Conservation (phyloP, 805 yeast species). For the Naumovozyma baii region DNA sequence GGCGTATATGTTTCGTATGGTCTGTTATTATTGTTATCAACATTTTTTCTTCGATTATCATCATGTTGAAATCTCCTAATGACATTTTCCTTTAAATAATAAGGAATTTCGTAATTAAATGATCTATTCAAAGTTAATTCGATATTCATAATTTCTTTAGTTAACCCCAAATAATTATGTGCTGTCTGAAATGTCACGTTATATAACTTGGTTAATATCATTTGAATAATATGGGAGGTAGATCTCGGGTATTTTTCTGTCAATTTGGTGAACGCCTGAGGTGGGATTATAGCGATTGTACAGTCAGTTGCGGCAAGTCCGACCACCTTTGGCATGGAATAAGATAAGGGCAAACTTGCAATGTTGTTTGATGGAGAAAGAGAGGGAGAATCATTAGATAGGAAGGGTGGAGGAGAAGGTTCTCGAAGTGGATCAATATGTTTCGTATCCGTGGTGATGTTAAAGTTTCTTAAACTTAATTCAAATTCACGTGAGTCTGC, state of each 20-base stretch:
- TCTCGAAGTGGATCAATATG: background rate
- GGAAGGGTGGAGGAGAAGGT: conserved; percentile 1
- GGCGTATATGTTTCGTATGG: background rate
- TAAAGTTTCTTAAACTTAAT: background rate
- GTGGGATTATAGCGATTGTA: conserved; percentile 88
- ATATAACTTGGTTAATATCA: conserved; percentile 76
- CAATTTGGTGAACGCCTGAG: conserved; percentile 65
- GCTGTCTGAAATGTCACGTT: conserved; percentile 89
- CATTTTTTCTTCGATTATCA: background rate
- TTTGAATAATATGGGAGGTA: conserved; percentile 88
- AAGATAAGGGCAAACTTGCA: background rate
- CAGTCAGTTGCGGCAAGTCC: conserved; percentile 69
- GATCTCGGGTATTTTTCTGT: conserved; percentile 74
- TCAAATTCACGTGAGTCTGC: background rate
- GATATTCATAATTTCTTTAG: conserved; percentile 68
- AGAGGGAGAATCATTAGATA: background rate
- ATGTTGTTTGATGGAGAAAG: background rate
- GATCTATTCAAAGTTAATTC: conserved; percentile 56
- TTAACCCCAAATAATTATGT: conserved; percentile 75
- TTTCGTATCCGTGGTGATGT: background rate
- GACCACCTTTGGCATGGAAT: conserved; percentile 36
- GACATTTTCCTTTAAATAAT: conserved; percentile 51
- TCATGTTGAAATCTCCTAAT: conserved; percentile 33
- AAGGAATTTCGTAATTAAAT: conserved; percentile 45
- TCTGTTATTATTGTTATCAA: background rate